Evolutionary conservation across 148 eudicot species (phyloP), one percentile per base, ranked within the genome.

Genomic region (Chenopodium suecicum): DNA sequence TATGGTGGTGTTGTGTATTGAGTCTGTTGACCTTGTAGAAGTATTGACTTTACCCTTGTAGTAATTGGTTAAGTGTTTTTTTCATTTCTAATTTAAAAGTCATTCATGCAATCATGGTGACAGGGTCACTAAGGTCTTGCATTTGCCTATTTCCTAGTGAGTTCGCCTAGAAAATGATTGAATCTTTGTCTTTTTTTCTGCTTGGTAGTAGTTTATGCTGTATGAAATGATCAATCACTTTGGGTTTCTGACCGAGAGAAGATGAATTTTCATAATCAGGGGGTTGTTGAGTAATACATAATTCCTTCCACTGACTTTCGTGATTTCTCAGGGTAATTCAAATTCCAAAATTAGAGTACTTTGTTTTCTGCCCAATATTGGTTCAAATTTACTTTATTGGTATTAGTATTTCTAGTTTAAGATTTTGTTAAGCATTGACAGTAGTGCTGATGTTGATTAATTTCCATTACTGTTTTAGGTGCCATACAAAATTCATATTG

Each of bases 401-500:
- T 31, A 19, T 3, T 65, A 1, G 4, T 50, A 56, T 65, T 31
- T 65, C 20, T 62, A 50, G 73, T 32, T 80, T 41, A 1, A 27
- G 10, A 80, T 29, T 7, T 56, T n/a, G 14, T 54, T 2, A 54
- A 60, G 31, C 70, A 12, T 16, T 65, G 64, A 16, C 2, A 46
- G 23, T 19, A 16, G n/a, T 70, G 84, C 75, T 82, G 41, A 78
- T 70, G 22, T 34, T 70, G 25, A 25, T 37, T 19, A 1, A n/a
- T 29, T 75, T 80, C 31, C 63, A 65, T 48, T 2, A 12, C 60
- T 77, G 27, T 81, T 82, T 54, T 85, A 88, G 78, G 94, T 94
- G 48, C 98, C 98, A 54, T 92, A 86, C 80, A 94, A 94, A 85
- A 94, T 94, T 62, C 98, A 94, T 77, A 94, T 94, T 69, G 98